Evolutionary conservation across 1,284 basidiomycete species (phyloP), one percentile per base, ranked within the genome.

Genomic region (Singerocomus rubriflavus): DNA sequence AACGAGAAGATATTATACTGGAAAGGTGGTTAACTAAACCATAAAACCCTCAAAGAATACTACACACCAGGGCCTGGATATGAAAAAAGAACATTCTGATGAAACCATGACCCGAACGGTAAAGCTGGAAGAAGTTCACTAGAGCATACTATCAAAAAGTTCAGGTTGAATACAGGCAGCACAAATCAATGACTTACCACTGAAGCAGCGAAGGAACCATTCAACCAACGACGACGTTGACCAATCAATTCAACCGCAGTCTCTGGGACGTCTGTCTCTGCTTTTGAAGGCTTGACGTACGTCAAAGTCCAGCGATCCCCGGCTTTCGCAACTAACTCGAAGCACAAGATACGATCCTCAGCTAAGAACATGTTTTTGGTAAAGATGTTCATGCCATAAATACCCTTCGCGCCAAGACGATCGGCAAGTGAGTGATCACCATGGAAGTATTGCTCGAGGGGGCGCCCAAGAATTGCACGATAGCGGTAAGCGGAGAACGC

Each of bases 351-450:
- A 75, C 89, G 89, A 79, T 95, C 93, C 71, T 95, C 93, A 46
- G 93, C 94, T 70, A 98, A 84, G 74, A 91, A 91, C 89, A 91
- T 95, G 76, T 94, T 95, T 73, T 91, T 91, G 32, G 91, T 95
- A 75, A 98, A 98, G 63, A 99, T 99, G 69, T 89, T 88, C 96
- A 98, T 98, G 32, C 94, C 93, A 59, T 97, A 87, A 51, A 97
- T 89, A 72, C 95, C 96, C 73, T 98, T 97, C 37, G 85, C 78
- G 16, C 95, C 96, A 33, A 98, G 80, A 49, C 94, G 85, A 58
- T 94, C 92, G 16, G 95, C 93, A 63, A 95, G 73, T 1, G 91
- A 93, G 68, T 98, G 94, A 67, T 99, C 96, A 61, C 96, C 96
- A 64, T 98, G 95, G 79, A 98, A 98, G 74, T 98, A 98, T 68